A percentile compares a stretch with the other conserved stretches of the same genome.
Conservation (phyloP, 441 rosid genomes). For the Mallotus japonicus region DNA sequence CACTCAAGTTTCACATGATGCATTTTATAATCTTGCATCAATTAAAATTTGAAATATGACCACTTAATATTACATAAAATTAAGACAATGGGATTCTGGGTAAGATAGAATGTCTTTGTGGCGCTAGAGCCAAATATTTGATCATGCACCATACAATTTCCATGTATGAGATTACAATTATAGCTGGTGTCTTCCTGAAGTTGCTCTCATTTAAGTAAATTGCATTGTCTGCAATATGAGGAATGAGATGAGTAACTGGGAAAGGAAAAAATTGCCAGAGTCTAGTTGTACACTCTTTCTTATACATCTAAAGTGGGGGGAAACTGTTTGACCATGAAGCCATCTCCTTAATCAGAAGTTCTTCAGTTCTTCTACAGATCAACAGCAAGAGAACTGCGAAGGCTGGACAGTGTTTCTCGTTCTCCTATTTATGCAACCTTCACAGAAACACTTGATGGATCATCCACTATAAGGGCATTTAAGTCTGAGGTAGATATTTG, state of each 20-base stretch:
- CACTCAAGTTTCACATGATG: no score
- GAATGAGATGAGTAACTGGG: neutral
- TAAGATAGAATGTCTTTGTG: no score
- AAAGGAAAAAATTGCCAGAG: no score
- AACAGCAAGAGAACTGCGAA: conserved; percentile 90
- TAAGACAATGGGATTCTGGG: no score
- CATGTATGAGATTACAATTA: neutral
- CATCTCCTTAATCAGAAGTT: conserved; percentile 34
- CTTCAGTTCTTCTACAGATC: conserved; percentile 96
- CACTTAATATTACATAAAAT: neutral
- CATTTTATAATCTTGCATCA: neutral
- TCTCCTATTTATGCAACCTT: conserved; percentile 93
- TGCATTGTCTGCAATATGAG: neutral
- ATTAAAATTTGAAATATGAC: neutral
- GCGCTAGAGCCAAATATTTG: neutral
- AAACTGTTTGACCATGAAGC: conserved; percentile 8
- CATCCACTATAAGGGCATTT: conserved; percentile 93
- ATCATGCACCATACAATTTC: neutral
- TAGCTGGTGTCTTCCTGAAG: neutral
- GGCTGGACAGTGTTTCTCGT: conserved; percentile 93
- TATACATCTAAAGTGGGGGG: neutral
- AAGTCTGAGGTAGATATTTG: conserved; percentile 58
- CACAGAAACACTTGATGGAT: conserved; percentile 89
- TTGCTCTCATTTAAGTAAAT: neutral
- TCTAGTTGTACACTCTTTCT: neutral